These are phyloP conservation scores for Xanthoceras sorbifolium DNA, from an alignment of 345 rosid species.

Conservation along the genomic window DNA sequence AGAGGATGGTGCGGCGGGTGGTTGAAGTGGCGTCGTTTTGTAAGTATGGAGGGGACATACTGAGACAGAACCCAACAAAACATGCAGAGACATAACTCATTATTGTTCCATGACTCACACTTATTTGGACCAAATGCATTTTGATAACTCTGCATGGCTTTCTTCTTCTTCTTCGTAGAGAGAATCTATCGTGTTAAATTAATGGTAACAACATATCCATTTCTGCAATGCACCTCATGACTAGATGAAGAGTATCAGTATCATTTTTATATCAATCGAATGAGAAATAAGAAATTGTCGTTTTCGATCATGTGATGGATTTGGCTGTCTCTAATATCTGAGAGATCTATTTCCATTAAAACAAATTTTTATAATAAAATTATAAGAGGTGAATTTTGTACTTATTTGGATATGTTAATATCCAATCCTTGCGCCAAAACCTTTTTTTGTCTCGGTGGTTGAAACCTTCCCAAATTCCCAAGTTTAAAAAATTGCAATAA, in stretches of 20 bases:
- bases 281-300: background rate
- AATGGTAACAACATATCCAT: background rate
- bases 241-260: slow-evolving; percentile 32
- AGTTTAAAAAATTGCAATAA: too few species aligned
- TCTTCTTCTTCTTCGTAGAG: background rate
- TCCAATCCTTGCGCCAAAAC: too few species aligned
- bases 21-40: background rate
- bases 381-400: background rate
- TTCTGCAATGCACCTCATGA: slow-evolving; percentile 16
- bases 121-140: background rate
- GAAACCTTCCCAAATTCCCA: too few species aligned
- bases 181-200: slow-evolving; percentile 5
- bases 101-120: slow-evolving; percentile 22
- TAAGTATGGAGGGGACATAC: slow-evolving; percentile 26
- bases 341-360: too few species aligned
- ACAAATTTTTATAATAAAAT: background rate
- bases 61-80: background rate
- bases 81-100: slow-evolving; percentile 20
- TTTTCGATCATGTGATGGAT: background rate
- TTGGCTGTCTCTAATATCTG: background rate
- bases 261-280: background rate
- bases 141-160: background rate
- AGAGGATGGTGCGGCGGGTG: background rate
- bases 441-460: too few species aligned
- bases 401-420: background rate